Percentiles rank a stretch among this genome's conserved stretches.
Evolutionary conservation across 805 yeast genomes (phyloP).

Genomic region (Clavispora phyllophila): DNA sequence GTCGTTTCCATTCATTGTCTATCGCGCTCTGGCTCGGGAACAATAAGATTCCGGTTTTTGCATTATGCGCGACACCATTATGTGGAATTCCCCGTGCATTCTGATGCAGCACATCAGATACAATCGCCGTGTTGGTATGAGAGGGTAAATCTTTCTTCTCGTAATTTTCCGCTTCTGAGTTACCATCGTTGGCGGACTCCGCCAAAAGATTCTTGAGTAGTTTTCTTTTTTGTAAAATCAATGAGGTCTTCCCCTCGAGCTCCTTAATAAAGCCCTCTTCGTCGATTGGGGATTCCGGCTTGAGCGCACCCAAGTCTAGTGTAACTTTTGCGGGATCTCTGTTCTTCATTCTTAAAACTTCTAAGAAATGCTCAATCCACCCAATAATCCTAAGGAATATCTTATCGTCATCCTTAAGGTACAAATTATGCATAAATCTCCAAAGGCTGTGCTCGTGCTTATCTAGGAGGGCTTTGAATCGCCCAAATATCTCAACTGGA

Average conservation of each 20-base stretch:
- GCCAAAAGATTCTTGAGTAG: slow-evolving; percentile 32
- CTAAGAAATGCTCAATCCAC: slow-evolving; percentile 70
- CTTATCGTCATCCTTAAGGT: slow-evolving; percentile 65
- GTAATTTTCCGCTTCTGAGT: too few species aligned
- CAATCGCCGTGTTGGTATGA: too few species aligned
- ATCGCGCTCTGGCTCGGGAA: slow-evolving; percentile 9
- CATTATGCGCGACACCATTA: too few species aligned
- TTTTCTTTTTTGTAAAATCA: slow-evolving; percentile 32
- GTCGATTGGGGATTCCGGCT: slow-evolving; percentile 23
- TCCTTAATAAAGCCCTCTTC: slow-evolving; percentile 30
- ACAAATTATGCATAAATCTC: slow-evolving; percentile 75
- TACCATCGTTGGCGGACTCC: slow-evolving; percentile 3
- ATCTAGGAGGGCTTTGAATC: slow-evolving; percentile 59
- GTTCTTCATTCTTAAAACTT: slow-evolving; percentile 60
- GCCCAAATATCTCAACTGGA: slow-evolving; percentile 60
- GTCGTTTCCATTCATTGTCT: slow-evolving; percentile 41
- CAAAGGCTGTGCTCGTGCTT: slow-evolving; percentile 71
- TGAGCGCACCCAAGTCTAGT: slow-evolving; percentile 37
- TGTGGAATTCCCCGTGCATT: too few species aligned
- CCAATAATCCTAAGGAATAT: slow-evolving; percentile 65
- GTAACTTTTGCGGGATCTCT: slow-evolving; percentile 32
- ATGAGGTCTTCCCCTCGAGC: slow-evolving; percentile 34
- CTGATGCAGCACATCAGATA: too few species aligned
- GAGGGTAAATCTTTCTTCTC: too few species aligned
- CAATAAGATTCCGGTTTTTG: background rate